phyloP scores from a whole-genome alignment of 305 asterid genomes.

The Solanum hybrid region DNA sequence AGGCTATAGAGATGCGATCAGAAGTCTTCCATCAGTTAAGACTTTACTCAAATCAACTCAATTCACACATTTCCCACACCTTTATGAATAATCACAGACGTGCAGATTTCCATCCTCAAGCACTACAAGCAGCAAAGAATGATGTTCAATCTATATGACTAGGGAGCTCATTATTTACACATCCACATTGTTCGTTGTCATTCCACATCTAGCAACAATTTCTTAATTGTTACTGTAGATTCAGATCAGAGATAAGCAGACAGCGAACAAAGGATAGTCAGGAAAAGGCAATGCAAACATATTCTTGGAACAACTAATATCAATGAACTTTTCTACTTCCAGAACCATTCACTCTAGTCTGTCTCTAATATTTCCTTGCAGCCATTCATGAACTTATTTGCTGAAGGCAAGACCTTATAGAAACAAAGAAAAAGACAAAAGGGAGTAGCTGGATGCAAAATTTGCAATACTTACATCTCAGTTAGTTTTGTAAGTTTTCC shows the following conservation, averaged over 20 bases:
- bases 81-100: not conserved
- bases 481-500: slow-evolving; percentile 34
- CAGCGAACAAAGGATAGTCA: not conserved
- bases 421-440: not conserved
- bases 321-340: not conserved
- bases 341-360: not conserved
- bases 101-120: not conserved
- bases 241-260: not conserved
- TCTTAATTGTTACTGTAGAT: not conserved
- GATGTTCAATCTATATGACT: not conserved
- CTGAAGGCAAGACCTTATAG: not conserved
- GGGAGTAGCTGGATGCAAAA: not conserved
- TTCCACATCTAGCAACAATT: not conserved
- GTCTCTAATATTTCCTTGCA: not conserved
- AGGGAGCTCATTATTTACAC: not conserved
- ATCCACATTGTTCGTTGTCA: not conserved
- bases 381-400: not conserved
- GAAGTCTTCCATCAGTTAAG: not conserved
- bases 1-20: not conserved
- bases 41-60: not conserved
- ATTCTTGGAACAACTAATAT: not conserved
- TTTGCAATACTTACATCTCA: slow-evolving; percentile 28
- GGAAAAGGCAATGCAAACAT: not conserved
- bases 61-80: not conserved
- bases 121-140: not conserved